Evolutionary conservation across 75 land plant species (phyloP).

Genomic region (Azolla pinnata): DNA sequence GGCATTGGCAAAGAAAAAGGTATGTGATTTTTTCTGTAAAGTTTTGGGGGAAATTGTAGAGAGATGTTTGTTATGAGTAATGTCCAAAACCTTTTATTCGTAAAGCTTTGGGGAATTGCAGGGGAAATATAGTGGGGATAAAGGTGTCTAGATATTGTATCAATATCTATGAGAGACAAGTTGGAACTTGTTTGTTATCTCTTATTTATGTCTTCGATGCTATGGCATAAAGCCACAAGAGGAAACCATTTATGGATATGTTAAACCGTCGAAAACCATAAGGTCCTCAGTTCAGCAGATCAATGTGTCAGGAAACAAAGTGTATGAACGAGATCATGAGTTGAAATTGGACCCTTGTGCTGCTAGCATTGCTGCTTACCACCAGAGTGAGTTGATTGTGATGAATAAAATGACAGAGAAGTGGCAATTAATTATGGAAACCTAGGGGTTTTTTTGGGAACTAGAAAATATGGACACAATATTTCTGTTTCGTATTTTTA

Average conservation of each 20-base stretch:
- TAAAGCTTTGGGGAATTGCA: neutral
- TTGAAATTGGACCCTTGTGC: no score
- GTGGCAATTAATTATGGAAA: neutral
- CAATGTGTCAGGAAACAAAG: no score
- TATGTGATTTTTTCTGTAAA: conserved; percentile 17
- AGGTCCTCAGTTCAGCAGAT: no score
- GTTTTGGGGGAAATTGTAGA: neutral
- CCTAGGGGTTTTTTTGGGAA: neutral
- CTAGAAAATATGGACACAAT: neutral
- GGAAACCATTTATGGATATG: no score
- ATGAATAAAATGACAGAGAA: no score
- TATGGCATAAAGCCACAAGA: no score
- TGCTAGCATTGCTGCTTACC: no score
- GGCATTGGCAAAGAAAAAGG: conserved; percentile 74
- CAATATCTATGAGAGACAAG: neutral
- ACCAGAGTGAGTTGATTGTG: no score
- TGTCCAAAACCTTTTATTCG: neutral
- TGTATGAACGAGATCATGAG: no score
- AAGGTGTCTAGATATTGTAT: no score
- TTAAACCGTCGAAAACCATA: no score
- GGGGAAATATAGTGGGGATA: neutral
- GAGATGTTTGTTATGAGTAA: neutral
- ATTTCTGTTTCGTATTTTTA: neutral
- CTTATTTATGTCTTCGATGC: no score
- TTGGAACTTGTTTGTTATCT: neutral